phyloP scores from a whole-genome alignment of 805 yeast species.

The Candida adriatica region DNA sequence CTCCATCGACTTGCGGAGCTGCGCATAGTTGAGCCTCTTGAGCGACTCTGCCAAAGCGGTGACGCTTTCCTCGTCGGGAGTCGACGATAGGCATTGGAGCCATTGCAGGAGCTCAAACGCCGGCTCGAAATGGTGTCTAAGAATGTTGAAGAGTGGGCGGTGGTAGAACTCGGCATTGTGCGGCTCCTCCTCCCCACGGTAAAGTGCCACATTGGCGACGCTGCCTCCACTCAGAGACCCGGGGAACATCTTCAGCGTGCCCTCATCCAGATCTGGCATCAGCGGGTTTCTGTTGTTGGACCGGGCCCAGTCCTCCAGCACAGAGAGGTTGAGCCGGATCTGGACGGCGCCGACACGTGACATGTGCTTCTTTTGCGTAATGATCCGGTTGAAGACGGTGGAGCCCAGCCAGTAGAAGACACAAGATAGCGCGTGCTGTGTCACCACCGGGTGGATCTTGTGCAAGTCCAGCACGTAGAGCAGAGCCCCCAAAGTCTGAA shows the following conservation, averaged over 20 bases:
- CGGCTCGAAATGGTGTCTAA: constrained; percentile 63
- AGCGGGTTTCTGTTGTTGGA: constrained; percentile 23
- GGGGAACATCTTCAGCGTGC: constrained; percentile 32
- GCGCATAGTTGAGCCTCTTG: constrained; percentile 56
- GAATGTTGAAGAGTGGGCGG: constrained; percentile 55
- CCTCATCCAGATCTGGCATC: constrained; percentile 30
- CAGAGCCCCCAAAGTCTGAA: constrained; percentile 84
- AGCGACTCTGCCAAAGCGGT: constrained; percentile 46
- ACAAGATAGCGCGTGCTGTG: constrained; percentile 69
- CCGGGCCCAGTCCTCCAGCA: constrained; percentile 91
- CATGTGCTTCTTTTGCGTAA: constrained; percentile 60
- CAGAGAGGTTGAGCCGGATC: constrained; percentile 76
- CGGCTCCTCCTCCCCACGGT: constrained; percentile 30
- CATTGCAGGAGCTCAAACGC: constrained; percentile 79
- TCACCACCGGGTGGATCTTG: constrained; percentile 70
- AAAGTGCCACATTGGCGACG: constrained; percentile 10
- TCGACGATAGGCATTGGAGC: constrained; percentile 77
- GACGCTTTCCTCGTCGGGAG: constrained; percentile 59
- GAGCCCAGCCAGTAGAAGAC: constrained; percentile 74
- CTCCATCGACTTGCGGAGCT: constrained; percentile 62
- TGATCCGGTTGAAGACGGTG: constrained; percentile 63
- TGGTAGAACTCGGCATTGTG: constrained; percentile 53
- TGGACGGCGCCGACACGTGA: constrained; percentile 86
- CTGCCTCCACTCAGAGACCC: constrained; percentile 28
- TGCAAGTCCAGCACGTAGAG: constrained; percentile 79